These are phyloP conservation scores for Colletotrichum sp. DNA, from an alignment of 2,329 filamentous ascomycete genomes.

Conservation along the genomic window DNA sequence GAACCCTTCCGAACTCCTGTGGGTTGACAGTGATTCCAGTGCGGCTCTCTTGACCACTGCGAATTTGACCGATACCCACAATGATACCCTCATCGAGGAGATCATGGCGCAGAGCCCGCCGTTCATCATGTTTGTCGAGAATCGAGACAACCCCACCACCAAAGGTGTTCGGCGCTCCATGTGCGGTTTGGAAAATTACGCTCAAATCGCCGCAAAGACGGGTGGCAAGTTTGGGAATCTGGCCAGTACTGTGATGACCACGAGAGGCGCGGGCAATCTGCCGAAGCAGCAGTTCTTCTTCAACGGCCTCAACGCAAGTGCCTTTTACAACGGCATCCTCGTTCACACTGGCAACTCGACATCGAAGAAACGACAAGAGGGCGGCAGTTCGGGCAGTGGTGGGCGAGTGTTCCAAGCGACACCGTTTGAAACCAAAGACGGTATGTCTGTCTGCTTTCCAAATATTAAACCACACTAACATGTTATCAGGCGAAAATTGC, in stretches of 20 bases:
- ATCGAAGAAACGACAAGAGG: conserved; percentile 40
- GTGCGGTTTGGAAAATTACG: conserved; percentile 76
- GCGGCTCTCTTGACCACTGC: conserved; percentile 81
- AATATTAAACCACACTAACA: background rate
- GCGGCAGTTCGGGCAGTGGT: conserved; percentile 64
- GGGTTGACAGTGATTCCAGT: conserved; percentile 84
- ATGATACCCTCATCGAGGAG: conserved; percentile 59
- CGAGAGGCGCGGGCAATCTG: conserved; percentile 66
- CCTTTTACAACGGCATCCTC: conserved; percentile 75
- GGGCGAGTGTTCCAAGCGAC: conserved; percentile 76
- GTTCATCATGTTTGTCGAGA: conserved; percentile 80
- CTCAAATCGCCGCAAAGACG: conserved; percentile 65
- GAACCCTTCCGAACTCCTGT: conserved; percentile 64
- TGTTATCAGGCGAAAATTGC: conserved; percentile 74
- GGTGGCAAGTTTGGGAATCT: conserved; percentile 52
- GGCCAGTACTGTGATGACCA: conserved; percentile 70
- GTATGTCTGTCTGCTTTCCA: conserved; percentile 51
- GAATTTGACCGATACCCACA: conserved; percentile 65
- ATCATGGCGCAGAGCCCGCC: conserved; percentile 59
- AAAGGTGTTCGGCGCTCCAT: conserved; percentile 79
- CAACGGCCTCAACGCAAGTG: conserved; percentile 73
- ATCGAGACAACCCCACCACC: conserved; percentile 62
- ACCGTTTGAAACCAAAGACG: conserved; percentile 78
- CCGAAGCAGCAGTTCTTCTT: conserved; percentile 92
- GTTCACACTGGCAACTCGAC: conserved; percentile 62